Evolutionary conservation across 352 stramenopile genomes (phyloP), one percentile per base, ranked within the genome.

Genomic region (Phytophthora ramorum): DNA sequence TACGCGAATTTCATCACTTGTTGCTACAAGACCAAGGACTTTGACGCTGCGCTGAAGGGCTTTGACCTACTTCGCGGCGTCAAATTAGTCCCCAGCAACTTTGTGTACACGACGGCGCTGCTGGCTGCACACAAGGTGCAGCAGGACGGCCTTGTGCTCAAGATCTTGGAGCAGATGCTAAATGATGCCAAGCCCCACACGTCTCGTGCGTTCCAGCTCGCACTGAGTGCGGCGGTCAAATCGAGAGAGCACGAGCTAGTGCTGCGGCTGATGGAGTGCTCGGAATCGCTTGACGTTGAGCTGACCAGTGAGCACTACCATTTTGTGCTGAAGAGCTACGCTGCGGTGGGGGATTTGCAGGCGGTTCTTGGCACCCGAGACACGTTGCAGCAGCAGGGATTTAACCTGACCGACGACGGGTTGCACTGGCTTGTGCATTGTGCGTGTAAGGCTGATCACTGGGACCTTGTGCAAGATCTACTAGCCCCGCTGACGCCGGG

Each of bases 271-370:
- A 87, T 91, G 59, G 79, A 89, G 54, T 82, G 88, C 58, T 82
- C 88, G 64, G 60, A 91, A 40, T 55, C 59, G 32, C 66, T 90
- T 40, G 71, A 75, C 28, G 69, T 90, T 12, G 66, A 89, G 22
- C 66, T 83, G 17, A 81, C 69, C 7, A 81, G 84, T 40, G 81
- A 92, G 26, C 88, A 86, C 48, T 90, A 89, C 70, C 87, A 92
- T 68, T 87, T 72, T 51, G 79, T 93, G 13, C 73, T 93, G 45
- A 89, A 89, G 66, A 88, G 75, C 44, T 92, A 81, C 45, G 78
- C 82, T n/a, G 67, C 73, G 30, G 75, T 81, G 10, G 78, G 75
- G 6, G 76, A 93, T 44, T 71, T 78, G 20, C 66, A 89, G 44
- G 86, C 80, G 46, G 83, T 78, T 5, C 55, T 87, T 17, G 82